A percentile compares a stretch with the other conserved stretches of the same genome.
Conservation (phyloP, 2,329 filamentous ascomycete genomes). For the Aspergillus piperis region DNA sequence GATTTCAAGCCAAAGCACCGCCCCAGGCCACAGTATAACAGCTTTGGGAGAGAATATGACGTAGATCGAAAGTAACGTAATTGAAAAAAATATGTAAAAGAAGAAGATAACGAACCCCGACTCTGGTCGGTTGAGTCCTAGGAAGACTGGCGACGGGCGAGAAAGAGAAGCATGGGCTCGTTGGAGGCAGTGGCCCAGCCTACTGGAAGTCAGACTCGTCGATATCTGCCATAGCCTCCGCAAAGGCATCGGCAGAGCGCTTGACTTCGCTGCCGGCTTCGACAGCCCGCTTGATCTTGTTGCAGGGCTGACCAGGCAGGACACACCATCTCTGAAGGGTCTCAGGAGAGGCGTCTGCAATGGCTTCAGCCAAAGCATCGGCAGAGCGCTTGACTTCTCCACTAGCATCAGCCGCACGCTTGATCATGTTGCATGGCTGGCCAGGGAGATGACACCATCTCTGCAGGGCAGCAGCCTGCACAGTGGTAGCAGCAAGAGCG, state of each 20-base stretch:
- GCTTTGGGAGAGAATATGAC: not conserved
- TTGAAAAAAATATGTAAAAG: not conserved
- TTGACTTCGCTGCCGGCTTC: slow-evolving; percentile 60
- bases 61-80: not conserved
- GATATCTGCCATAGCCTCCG: slow-evolving; percentile 35
- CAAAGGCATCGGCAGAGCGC: slow-evolving; percentile 36
- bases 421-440: slow-evolving; percentile 32
- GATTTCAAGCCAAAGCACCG: not conserved
- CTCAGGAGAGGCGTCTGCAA: slow-evolving; percentile 27
- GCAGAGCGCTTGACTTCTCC: slow-evolving; percentile 35
- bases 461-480: slow-evolving; percentile 32
- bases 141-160: not conserved
- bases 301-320: slow-evolving; percentile 43
- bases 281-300: slow-evolving; percentile 66
- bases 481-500: slow-evolving; percentile 43
- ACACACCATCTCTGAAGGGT: slow-evolving; percentile 36
- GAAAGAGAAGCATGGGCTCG: not conserved
- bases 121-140: not conserved
- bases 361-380: slow-evolving; percentile 35
- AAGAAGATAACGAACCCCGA: not conserved
- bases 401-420: slow-evolving; percentile 30
- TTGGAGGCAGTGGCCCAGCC: not conserved
- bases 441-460: slow-evolving; percentile 34
- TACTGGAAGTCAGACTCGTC: slow-evolving; percentile 25
- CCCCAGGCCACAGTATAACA: not conserved